Evolutionary conservation across 768 basidiomycete species (phyloP), one percentile per base, ranked within the genome.

Genomic region (Boletellus sp.): DNA sequence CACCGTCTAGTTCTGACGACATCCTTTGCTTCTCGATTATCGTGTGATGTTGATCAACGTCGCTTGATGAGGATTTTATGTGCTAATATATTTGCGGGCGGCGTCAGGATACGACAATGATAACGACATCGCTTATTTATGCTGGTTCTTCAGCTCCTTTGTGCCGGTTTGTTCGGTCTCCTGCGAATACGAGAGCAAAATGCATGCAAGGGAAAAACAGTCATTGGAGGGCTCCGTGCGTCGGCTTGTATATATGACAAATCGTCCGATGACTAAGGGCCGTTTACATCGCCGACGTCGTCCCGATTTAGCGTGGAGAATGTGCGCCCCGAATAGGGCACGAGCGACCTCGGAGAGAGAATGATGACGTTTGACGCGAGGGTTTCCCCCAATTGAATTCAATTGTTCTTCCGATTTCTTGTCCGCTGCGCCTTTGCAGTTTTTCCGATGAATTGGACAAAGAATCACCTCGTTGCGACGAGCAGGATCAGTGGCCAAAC

Each of bases 301-400:
- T 95, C 93, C 45, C 91, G 92, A 65, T 42, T 96, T 94, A 60
- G 96, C 93, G 72, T 95, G 94, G 85, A 96, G 93, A 70, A 95
- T 94, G 53, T 94, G 95, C 0, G 95, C 81, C 66, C 94, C 90
- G 66, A 94, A 28, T 28, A 28, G 28, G 28, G 9, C 9, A 28
- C 8, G 28, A 28, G 9, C 28, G 28, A 28, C 28, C 28, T 28
- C 28, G 4, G 28, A 28, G 11, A 28, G 11, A 28, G 28, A 28
- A 28, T 28, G 28, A 28, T 28, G 28, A 28, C 28, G 28, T 28
- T 28, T 28, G 28, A 28, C 9, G 9, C 28, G 28, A 28, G 28
- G 9, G 28, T 8, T 11, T 11, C 11, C 28, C 28, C 28, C 2
- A 28, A 28, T 11, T 11, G 28, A 15, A 42, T 19, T 40, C 45